phyloP scores from a whole-genome alignment of 1,284 basidiomycete species.

The Porodaedalea pini region DNA sequence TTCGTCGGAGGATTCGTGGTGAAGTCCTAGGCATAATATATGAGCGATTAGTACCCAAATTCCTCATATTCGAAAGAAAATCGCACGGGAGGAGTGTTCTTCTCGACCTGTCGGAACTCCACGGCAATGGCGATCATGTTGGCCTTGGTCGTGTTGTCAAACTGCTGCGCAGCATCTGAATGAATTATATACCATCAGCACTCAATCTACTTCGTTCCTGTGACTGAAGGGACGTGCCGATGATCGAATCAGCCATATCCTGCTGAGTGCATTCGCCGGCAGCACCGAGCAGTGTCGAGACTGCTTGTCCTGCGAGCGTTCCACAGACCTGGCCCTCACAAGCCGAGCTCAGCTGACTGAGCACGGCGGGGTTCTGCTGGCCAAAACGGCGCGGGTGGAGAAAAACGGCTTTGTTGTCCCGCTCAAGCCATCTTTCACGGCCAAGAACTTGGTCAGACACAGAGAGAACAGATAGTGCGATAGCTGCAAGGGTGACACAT shows the following conservation, averaged over 20 bases:
- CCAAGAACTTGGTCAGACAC: constrained; percentile 39
- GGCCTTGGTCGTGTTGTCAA: constrained; percentile 46
- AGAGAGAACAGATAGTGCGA: constrained; percentile 35
- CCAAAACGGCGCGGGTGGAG: constrained; percentile 53
- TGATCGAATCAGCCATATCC: constrained; percentile 56
- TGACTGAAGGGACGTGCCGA: constrained; percentile 37
- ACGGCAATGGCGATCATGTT: constrained; percentile 54
- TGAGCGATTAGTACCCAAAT: not conserved
- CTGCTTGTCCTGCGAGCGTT: constrained; percentile 44
- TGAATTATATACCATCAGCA: not conserved
- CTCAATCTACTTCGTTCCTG: not conserved
- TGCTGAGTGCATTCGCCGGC: constrained; percentile 58
- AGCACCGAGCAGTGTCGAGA: constrained; percentile 53
- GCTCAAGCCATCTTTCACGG: constrained; percentile 47
- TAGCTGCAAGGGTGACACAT: constrained; percentile 34
- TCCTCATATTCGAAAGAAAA: not conserved
- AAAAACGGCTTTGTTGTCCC: constrained; percentile 41
- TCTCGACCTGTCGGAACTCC: constrained; percentile 56
- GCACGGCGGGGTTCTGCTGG: constrained; percentile 48
- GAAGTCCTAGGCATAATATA: constrained; percentile 41
- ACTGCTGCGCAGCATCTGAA: constrained; percentile 49
- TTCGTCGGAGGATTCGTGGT: constrained; percentile 46
- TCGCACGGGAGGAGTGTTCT: constrained; percentile 57
- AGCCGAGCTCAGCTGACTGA: constrained; percentile 43
- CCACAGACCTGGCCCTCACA: constrained; percentile 52